A percentile compares a stretch with the other conserved stretches of the same genome.
phyloP scores from a whole-genome alignment of 495 filamentous ascomycete species.

The Penicillium dipodomyicola region DNA sequence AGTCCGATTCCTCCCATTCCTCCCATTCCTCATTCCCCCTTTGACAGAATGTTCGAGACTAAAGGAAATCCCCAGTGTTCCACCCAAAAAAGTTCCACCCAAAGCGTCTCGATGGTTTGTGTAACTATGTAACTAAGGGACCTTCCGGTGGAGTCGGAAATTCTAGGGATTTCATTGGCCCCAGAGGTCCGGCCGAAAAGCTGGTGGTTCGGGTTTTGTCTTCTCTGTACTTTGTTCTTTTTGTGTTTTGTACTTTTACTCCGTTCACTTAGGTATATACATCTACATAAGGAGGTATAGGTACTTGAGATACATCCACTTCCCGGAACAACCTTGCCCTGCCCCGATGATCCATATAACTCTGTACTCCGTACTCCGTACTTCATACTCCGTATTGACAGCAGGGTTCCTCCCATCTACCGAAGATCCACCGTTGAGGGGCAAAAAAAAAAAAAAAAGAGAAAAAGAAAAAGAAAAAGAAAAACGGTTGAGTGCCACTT shows the following conservation, averaged over 20 bases:
- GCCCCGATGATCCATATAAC: no score
- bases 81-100: not conserved
- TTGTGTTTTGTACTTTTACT: not conserved
- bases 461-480: no score
- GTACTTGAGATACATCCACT: not conserved
- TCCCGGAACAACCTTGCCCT: no score
- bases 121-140: no score
- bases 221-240: no score
- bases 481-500: no score
- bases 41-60: not conserved
- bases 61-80: not conserved
- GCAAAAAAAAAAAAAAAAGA: no score
- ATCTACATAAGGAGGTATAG: not conserved
- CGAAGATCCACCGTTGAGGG: not conserved
- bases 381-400: not conserved
- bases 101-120: not conserved
- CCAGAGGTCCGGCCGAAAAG: conserved; percentile 6
- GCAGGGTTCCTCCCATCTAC: not conserved
- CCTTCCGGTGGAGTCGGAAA: not conserved
- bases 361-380: no score
- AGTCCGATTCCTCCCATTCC: no score
- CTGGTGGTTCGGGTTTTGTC: not conserved
- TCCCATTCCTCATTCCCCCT: no score
- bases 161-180: no score
- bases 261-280: not conserved